Evolutionary conservation across 805 yeast species (phyloP).

Genomic region (Starmerella tilneyi): DNA sequence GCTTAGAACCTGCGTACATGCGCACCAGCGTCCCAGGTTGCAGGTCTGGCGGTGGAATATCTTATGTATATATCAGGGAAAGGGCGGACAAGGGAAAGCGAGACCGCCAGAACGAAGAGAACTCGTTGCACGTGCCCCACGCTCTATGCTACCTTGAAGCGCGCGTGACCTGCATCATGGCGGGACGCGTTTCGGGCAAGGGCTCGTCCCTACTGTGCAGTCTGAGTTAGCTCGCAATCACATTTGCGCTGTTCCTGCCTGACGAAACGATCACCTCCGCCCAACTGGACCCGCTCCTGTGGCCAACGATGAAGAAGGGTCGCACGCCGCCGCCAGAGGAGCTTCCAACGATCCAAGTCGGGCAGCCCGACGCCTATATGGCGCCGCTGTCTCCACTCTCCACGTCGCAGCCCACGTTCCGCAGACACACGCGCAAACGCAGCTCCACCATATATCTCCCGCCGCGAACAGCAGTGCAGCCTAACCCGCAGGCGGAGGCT

Average conservation of each 20-base stretch:
- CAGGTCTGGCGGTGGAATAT: too few relatives aligned
- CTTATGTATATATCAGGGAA: too few relatives aligned
- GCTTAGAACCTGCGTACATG: too few relatives aligned
- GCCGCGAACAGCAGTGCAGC: constrained; percentile 15
- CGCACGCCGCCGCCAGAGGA: background rate
- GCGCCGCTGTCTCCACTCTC: background rate
- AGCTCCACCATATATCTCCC: constrained; percentile 27
- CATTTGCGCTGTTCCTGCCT: background rate
- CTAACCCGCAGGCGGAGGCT: background rate
- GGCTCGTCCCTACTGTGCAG: background rate
- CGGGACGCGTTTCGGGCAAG: constrained; percentile 4
- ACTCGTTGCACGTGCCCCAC: too few relatives aligned
- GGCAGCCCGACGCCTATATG: background rate
- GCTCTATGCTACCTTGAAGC: too few relatives aligned
- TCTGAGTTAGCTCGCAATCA: background rate
- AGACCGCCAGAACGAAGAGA: too few relatives aligned
- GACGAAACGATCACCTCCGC: too few relatives aligned
- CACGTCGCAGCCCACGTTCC: constrained; percentile 9
- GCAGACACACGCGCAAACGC: constrained; percentile 26
- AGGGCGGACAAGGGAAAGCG: too few relatives aligned
- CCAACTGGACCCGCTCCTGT: background rate
- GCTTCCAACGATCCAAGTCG: constrained; percentile 2
- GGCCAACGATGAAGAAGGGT: background rate
- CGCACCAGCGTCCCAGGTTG: too few relatives aligned
- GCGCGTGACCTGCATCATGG: too few relatives aligned